A percentile compares a stretch with the other conserved stretches of the same genome.
phyloP scores from a whole-genome alignment of 2,329 filamentous ascomycete genomes.

The Simplicillium sp. region DNA sequence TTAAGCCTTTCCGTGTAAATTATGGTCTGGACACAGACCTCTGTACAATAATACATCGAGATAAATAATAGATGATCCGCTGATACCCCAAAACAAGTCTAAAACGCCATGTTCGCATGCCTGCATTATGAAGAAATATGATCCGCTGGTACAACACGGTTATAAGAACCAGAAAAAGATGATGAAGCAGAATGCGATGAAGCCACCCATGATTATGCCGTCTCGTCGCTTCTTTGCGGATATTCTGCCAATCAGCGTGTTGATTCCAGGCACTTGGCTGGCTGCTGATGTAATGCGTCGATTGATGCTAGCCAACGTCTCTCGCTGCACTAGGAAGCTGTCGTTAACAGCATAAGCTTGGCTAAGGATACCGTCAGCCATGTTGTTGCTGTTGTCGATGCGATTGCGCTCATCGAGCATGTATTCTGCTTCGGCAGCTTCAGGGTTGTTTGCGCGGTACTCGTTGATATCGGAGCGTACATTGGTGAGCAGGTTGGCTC shows the following conservation, averaged over 20 bases:
- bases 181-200: constrained; percentile 88
- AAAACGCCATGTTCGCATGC: constrained; percentile 19
- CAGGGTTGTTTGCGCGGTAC: constrained; percentile 75
- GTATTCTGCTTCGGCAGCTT: constrained; percentile 83
- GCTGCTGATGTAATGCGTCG: constrained; percentile 82
- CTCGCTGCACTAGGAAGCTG: constrained; percentile 76
- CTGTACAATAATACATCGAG: constrained; percentile 10
- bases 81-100: constrained; percentile 20
- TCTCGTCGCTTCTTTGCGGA: constrained; percentile 91
- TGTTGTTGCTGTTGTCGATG: constrained; percentile 81
- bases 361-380: constrained; percentile 82
- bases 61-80: constrained; percentile 18
- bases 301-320: constrained; percentile 83
- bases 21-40: constrained; percentile 3
- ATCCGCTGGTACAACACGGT: neutral
- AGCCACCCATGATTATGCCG: constrained; percentile 82
- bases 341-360: constrained; percentile 97
- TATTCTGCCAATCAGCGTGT: constrained; percentile 84
- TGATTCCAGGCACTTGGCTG: constrained; percentile 86
- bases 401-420: constrained; percentile 85
- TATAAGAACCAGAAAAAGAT: constrained; percentile 72
- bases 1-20: constrained; percentile 4
- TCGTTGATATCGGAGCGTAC: constrained; percentile 88
- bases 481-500: constrained; percentile 81
- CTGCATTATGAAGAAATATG: constrained; percentile 1